Evolutionary conservation across 306 rosid species (phyloP), one percentile per base, ranked within the genome.

Genomic region (Acacia melanoxylon): DNA sequence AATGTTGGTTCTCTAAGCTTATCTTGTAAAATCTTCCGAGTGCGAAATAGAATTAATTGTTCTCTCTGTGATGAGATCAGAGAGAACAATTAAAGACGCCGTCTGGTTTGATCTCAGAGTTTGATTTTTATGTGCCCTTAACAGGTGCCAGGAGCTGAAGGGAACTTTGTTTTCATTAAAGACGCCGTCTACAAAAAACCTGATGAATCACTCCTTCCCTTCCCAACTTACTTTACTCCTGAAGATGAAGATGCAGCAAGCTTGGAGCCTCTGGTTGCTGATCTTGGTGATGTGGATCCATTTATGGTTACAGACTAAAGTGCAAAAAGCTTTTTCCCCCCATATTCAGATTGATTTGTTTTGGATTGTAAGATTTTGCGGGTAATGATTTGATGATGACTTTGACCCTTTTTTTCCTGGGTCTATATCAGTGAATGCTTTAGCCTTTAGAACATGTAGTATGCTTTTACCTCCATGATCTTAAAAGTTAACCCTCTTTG

Each of bases 131-230:
- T 80, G 6, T 81, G 83, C 83, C 45, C 82, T 33, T 79, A 73
- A 62, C 91, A 96, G 99, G 94, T 93, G 73, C 99, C 99, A 0
- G 98, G 99, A 49, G 97, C 99, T 11, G 88, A 92, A 83, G 99
- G 98, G 72, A 93, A 91, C 90, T 96, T 96, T 76, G 94, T 96
- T 65, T 96, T 90, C 79, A 89, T 96, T 72, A 96, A 87, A 84
- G 99, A 96, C 24, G 89, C 98, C 2, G 81, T 92, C 76, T 92
- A 81, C 81, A 90, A 87, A 87, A 93, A 91, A 89, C 98, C 97
- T 3, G 77, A 93, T 42, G 63, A 79, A 63, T 86, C 97, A 8
- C 62, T 70, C 19, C 96, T 95, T 80, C 99, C 98, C 25, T 95
- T 95, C 85, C 99, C 99, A 15, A 95, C 99, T 29, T 86, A 86